A percentile compares a stretch with the other conserved stretches of the same genome.
These are phyloP conservation scores for Aspergillus cavernicola DNA, from an alignment of 495 filamentous ascomycete species.

Conservation along the genomic window DNA sequence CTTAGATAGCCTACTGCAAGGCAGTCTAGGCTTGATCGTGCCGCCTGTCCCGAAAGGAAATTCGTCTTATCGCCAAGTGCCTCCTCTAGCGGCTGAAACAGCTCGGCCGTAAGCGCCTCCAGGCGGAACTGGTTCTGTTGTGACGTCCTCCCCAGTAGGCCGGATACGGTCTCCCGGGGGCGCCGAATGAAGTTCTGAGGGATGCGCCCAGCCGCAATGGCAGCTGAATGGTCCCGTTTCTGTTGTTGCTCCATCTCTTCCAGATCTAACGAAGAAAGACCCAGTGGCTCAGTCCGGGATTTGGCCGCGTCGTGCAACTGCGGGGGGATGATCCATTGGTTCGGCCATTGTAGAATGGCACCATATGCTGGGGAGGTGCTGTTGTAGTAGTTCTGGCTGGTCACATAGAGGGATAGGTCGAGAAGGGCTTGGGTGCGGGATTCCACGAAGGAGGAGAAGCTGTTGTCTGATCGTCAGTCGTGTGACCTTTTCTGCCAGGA, in stretches of 20 bases:
- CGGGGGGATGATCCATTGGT: conserved; percentile 74
- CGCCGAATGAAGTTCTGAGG: conserved; percentile 39
- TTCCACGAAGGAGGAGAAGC: conserved; percentile 59
- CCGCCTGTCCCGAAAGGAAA: conserved; percentile 46
- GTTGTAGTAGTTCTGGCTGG: conserved; percentile 73
- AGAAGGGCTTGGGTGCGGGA: conserved; percentile 63
- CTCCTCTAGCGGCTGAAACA: conserved; percentile 64
- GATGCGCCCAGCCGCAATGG: conserved; percentile 39
- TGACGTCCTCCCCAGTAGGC: conserved; percentile 35
- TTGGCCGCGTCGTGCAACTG: conserved; percentile 63
- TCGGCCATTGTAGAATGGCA: conserved; percentile 72
- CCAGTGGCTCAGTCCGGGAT: conserved; percentile 67
- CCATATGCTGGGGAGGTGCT: conserved; percentile 74
- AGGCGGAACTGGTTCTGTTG: conserved; percentile 59
- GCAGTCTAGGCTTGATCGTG: conserved; percentile 73
- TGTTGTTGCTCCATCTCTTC: conserved; percentile 46
- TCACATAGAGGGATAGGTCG: conserved; percentile 83
- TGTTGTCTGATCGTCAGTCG: conserved; percentile 21
- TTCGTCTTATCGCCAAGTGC: conserved; percentile 56
- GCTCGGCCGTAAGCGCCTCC: conserved; percentile 61
- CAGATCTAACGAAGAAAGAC: conserved; percentile 63
- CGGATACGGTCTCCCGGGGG: conserved; percentile 40
- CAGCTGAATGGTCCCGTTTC: conserved; percentile 41
- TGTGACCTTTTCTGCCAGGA: conserved; percentile 4
- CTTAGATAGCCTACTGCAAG: conserved; percentile 73